Evolutionary conservation across 257 asterid species (phyloP), one percentile per base, ranked within the genome.

Genomic region (Phtheirospermum japonicum): DNA sequence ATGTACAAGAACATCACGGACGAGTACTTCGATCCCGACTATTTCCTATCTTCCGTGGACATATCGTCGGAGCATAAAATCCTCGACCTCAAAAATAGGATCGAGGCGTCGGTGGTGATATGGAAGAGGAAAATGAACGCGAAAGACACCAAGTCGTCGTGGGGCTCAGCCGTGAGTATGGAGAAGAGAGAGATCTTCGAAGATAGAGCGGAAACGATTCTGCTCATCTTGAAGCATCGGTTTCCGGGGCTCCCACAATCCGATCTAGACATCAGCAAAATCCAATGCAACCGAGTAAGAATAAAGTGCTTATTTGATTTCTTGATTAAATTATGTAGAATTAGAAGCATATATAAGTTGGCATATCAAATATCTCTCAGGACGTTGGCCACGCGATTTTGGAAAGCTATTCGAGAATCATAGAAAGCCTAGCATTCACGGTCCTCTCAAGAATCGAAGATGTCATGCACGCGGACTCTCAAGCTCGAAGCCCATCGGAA

Each of bases 161-260:
- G 96, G 97, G 67, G 97, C 37, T 80, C 90, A 7, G 82, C 85
- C 42, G 87, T 89, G 64, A 92, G 97, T 62, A 57, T 80, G 60
- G 99, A 86, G 75, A 93, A 87, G 74, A 76, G 97, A 69, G 99
- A 83, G 72, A 61, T 85, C 3, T 71, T 93, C 6, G 97, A 89
- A 80, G 96, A 83, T 1, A 76, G 97, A 72, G 99, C 97, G 2
- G 91, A 86, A 70, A 74, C 90, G 0, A 78, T 92, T 28, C 56
- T 89, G 48, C 79, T 77, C 8, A 73, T 86, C 48, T 73, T 92
- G 37, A 83, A 92, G 91, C 91, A 86, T 18, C 77, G 77, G 3
- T 89, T 78, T 73, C 99, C 97, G 13, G 96, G 96, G 31, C 67
- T 87, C 13, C 83, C 95, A 32, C 97, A 92, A 40, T 89, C 97